phyloP scores from a whole-genome alignment of 1,284 basidiomycete species.

The Naganishia sp. region DNA sequence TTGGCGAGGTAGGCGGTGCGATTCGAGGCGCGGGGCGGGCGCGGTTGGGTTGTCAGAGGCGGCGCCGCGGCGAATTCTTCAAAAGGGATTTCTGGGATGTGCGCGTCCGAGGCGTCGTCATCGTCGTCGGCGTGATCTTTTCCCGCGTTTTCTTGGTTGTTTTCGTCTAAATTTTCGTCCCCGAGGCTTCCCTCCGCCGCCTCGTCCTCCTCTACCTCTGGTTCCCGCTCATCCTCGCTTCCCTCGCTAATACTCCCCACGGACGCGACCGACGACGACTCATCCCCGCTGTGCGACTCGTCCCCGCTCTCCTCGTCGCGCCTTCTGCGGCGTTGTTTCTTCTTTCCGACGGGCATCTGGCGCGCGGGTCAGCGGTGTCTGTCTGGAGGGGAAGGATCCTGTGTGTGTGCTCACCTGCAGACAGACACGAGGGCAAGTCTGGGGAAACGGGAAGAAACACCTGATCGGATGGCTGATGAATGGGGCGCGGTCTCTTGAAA shows the following conservation, averaged over 20 bases:
- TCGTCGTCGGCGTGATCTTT: too few species aligned
- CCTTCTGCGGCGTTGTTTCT: constrained; percentile 56
- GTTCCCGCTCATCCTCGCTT: constrained; percentile 1
- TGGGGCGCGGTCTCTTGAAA: too few species aligned
- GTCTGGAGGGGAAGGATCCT: neutral
- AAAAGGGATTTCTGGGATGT: too few species aligned
- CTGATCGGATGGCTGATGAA: too few species aligned
- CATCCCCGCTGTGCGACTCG: constrained; percentile 10
- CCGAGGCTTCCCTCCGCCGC: neutral
- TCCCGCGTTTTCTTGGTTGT: too few species aligned
- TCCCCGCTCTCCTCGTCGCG: constrained; percentile 47
- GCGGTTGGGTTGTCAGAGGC: constrained; percentile 45
- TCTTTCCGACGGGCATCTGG: constrained; percentile 42
- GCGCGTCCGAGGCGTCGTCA: too few species aligned
- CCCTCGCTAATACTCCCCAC: neutral
- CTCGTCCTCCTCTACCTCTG: neutral
- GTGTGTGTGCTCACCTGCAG: too few species aligned
- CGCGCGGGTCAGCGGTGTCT: neutral
- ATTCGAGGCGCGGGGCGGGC: constrained; percentile 54
- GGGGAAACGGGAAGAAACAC: too few species aligned
- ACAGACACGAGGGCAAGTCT: too few species aligned
- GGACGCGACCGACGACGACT: constrained; percentile 14
- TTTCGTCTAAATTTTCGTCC: neutral
- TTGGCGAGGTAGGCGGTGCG: constrained; percentile 39
- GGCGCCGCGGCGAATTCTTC: neutral